These are phyloP conservation scores for Ophiocordyceps australis DNA, from an alignment of 2,329 filamentous ascomycete genomes.

Conservation along the genomic window DNA sequence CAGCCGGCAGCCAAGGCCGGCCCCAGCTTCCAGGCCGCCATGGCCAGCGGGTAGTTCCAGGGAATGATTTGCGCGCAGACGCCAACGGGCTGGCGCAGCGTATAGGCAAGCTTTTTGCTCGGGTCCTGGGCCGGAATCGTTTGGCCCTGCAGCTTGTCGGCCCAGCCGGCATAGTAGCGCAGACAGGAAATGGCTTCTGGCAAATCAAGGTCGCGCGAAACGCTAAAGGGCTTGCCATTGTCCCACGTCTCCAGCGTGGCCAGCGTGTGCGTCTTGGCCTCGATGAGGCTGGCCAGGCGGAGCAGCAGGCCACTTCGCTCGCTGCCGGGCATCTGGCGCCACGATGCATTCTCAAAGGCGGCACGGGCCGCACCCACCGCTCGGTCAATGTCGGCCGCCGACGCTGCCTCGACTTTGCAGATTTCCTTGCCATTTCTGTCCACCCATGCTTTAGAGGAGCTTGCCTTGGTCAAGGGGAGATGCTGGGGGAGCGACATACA, in stretches of 20 bases:
- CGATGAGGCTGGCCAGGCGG: slow-evolving; percentile 53
- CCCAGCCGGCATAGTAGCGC: slow-evolving; percentile 63
- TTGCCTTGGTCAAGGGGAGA: too few species aligned
- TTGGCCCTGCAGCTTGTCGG: slow-evolving; percentile 63
- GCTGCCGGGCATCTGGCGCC: slow-evolving; percentile 47
- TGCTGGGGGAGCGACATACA: slow-evolving; percentile 11
- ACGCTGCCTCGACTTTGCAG: slow-evolving; percentile 12
- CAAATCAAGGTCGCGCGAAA: slow-evolving; percentile 49
- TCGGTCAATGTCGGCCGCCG: slow-evolving; percentile 11
- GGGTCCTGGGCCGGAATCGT: slow-evolving; percentile 50
- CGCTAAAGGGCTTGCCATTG: slow-evolving; percentile 50
- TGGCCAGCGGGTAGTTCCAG: slow-evolving; percentile 45
- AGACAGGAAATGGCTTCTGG: slow-evolving; percentile 24
- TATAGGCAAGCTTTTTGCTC: slow-evolving; percentile 54
- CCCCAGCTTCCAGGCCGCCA: slow-evolving; percentile 51
- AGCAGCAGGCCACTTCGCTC: slow-evolving; percentile 52
- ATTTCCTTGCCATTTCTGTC: slow-evolving; percentile 13
- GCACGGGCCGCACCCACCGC: slow-evolving; percentile 32
- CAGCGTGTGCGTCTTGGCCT: slow-evolving; percentile 34
- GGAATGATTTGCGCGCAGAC: slow-evolving; percentile 61
- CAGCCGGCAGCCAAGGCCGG: slow-evolving; percentile 50
- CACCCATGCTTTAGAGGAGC: slow-evolving; percentile 10
- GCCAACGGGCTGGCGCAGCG: slow-evolving; percentile 57
- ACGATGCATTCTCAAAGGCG: slow-evolving; percentile 48
- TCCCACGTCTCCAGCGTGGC: slow-evolving; percentile 59